Conservation (phyloP, 441 rosid species). For the Kokia cookei region DNA sequence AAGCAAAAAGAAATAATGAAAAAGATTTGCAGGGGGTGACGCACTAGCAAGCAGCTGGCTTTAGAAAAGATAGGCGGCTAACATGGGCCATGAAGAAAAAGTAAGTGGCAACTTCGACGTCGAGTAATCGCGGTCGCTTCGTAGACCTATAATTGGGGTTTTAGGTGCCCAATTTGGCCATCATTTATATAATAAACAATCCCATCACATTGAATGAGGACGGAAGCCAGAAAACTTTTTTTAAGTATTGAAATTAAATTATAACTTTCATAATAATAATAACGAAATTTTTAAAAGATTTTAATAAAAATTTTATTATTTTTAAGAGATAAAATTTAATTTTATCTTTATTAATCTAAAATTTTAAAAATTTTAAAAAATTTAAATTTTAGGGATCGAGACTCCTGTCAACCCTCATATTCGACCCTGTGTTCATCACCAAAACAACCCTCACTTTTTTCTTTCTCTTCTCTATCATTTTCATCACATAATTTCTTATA, state of each 20-base stretch:
- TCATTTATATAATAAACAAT: not conserved
- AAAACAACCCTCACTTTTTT: not conserved
- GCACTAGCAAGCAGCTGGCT: not conserved
- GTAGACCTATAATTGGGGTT: conserved; percentile 4
- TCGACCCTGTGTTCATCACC: not conserved
- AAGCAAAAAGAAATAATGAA: not conserved
- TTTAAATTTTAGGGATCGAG: too few species aligned
- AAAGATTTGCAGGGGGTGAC: too few species aligned
- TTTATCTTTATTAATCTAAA: too few species aligned
- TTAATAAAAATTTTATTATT: too few species aligned
- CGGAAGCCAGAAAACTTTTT: too few species aligned
- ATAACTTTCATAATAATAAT: too few species aligned
- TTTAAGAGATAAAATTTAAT: too few species aligned
- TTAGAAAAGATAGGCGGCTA: not conserved
- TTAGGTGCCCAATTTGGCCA: not conserved
- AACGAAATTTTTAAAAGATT: too few species aligned
- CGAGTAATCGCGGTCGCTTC: conserved; percentile 60
- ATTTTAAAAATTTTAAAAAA: too few species aligned
- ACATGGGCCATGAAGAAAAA: not conserved
- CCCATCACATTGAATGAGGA: not conserved
- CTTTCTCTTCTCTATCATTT: too few species aligned
- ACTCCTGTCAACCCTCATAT: too few species aligned
- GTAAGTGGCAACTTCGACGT: conserved; percentile 26
- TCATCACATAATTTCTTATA: not conserved
- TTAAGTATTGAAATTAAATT: too few species aligned